Evolutionary conservation across 2,329 filamentous ascomycete genomes (phyloP).

Genomic region (Hymenoscyphus repandus): DNA sequence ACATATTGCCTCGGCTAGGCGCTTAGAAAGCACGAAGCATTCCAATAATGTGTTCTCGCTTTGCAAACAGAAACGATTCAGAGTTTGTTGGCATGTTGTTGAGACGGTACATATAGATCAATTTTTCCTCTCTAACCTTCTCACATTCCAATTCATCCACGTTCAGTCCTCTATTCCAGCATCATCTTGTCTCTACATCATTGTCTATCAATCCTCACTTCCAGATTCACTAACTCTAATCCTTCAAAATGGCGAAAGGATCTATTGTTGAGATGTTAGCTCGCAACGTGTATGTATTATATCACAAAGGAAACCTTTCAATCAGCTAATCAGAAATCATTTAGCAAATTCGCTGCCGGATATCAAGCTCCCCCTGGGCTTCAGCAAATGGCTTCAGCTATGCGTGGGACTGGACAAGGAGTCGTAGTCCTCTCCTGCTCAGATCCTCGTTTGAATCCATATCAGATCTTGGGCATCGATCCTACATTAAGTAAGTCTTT

Average conservation of each 20-base stretch:
- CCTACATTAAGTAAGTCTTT: constrained; percentile 12
- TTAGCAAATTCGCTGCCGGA: constrained; percentile 12
- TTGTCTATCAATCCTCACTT: not conserved
- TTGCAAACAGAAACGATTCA: no score
- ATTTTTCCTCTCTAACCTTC: not conserved
- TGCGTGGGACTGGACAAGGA: constrained; percentile 12
- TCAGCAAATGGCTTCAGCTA: constrained; percentile 13
- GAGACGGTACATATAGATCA: no score
- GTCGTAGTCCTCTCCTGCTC: constrained; percentile 21
- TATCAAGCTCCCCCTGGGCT: constrained; percentile 16
- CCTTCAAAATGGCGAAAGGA: constrained; percentile 17
- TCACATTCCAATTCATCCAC: not conserved
- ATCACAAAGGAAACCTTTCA: not conserved
- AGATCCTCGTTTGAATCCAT: constrained; percentile 21
- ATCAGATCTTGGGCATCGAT: constrained; percentile 20
- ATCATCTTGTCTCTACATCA: not conserved
- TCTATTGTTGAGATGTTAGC: constrained; percentile 18
- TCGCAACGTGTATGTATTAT: constrained; percentile 16
- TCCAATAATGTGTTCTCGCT: no score
- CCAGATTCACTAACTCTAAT: no score
- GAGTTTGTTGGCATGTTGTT: no score
- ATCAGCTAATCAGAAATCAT: not conserved
- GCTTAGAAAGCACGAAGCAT: no score
- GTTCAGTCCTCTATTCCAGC: no score
- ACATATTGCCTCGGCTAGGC: no score